Percentiles rank a stretch among this genome's conserved stretches.
These are phyloP conservation scores for Fusarium goolgardi DNA, from an alignment of 2,329 filamentous ascomycete species.

Conservation along the genomic window DNA sequence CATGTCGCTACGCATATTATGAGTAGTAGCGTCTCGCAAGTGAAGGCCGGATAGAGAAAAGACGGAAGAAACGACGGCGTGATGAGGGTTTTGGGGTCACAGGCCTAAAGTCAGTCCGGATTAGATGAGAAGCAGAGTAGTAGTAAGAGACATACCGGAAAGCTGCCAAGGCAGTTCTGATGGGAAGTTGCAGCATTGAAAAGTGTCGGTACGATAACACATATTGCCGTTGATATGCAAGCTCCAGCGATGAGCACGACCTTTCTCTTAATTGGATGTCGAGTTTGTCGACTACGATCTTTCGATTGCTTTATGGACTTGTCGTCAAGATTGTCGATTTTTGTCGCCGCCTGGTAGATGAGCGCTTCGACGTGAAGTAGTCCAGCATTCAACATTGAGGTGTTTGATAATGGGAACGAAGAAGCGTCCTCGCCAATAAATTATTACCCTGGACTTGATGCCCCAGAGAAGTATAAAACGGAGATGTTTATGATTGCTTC, in stretches of 20 bases:
- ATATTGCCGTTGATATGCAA: not conserved
- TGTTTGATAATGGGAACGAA: not conserved
- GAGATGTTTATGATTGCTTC: not conserved
- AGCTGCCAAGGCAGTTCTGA: not conserved
- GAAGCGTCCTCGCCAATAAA: not conserved
- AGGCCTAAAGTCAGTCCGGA: not conserved
- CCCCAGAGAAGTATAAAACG: not conserved
- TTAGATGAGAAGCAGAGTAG: not conserved
- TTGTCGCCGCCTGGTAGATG: not conserved
- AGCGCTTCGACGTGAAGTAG: accelerated
- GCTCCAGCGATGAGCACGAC: not conserved
- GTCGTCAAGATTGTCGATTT: not conserved
- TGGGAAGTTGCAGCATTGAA: not conserved
- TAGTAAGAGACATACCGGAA: not conserved
- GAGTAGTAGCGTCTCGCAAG: not conserved
- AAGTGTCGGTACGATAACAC: not conserved
- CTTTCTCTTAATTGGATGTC: not conserved
- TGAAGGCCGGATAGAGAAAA: not conserved
- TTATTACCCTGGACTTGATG: not conserved
- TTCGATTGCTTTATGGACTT: not conserved
- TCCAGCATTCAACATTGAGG: not conserved
- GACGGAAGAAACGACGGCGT: not conserved
- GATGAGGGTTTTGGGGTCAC: not conserved
- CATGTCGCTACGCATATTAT: not conserved
- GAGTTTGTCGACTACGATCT: not conserved